Conservation (phyloP, 2,329 filamentous ascomycete genomes). For the Apiospora phragmitis region DNA sequence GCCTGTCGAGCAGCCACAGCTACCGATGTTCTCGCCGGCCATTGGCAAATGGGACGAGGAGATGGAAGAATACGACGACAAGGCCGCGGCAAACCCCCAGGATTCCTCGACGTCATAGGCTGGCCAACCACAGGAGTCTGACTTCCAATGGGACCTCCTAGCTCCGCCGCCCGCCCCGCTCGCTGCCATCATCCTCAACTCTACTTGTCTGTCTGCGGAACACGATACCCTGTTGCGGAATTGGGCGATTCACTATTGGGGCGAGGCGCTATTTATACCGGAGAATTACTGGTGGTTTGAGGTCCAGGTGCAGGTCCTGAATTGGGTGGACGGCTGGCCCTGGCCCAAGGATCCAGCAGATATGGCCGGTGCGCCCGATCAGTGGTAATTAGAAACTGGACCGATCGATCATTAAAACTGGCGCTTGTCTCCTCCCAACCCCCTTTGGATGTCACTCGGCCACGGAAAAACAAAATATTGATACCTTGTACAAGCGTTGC, state of each 20-base stretch:
- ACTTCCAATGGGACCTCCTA: background rate
- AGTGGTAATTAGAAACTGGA: background rate
- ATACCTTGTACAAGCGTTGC: background rate
- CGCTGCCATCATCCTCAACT: background rate
- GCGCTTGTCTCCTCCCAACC: background rate
- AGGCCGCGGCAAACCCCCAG: conserved; percentile 14
- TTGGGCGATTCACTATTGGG: background rate
- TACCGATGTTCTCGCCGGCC: conserved; percentile 33
- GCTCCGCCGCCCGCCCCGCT: background rate
- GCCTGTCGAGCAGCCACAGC: conserved; percentile 14
- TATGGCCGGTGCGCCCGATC: background rate
- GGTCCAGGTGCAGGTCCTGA: too few species aligned
- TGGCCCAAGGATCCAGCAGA: background rate
- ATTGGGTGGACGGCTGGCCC: background rate
- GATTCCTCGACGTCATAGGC: background rate
- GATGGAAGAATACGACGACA: conserved; percentile 51
- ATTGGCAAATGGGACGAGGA: conserved; percentile 59
- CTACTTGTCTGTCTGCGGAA: background rate
- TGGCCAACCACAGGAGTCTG: background rate
- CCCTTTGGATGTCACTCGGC: background rate
- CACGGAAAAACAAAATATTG: background rate
- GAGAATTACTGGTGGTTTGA: background rate
- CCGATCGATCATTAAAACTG: background rate
- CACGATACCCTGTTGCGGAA: background rate
- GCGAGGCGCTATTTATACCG: fast-evolving